Evolutionary conservation across 176 grass and related monocot species (phyloP), one percentile per base, ranked within the genome.

Genomic region (Alopecurus myosuroides): DNA sequence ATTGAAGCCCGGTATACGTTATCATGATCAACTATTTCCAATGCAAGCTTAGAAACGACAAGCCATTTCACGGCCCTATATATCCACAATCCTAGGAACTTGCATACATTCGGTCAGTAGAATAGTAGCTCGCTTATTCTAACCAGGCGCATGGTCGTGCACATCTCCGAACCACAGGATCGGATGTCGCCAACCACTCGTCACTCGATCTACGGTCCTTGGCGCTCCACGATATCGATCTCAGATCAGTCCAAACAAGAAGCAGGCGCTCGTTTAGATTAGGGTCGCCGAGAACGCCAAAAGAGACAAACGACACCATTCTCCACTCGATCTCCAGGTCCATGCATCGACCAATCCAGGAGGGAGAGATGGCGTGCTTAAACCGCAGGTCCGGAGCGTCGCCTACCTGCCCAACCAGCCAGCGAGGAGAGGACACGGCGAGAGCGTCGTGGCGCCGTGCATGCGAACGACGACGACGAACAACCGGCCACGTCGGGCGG

Each of bases 361-460:
- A 40, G 39, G 39, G 39, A 40, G 39, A 40, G 9, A 40, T 40
- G 39, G 39, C 39, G 8, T 28, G 41, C 60, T 81, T 42, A 6
- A 68, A 22, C 13, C 39, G n/a, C 80, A n/a, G 51, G 36, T 6
- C 41, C 40, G 40, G 28, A n/a, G 6, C 74, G 77, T 64, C 58
- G 58, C 28, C 61, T 25, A 12, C 50, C 85, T 30, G 15, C 30
- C 61, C 63, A 33, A 17, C 41, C 45, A 8, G 31, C 46, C 17
- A 80, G 33, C 56, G 29, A 58, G 67, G 31, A 4, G n/a, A n/a
- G 8, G 41, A 44, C 41, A 2, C 17, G 17, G 9, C 4, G 14
- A 14, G 57, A n/a, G 53, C 33, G 3, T 2, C 78, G 78, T 87
- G 85, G 57, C 85, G 70, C 78, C 75, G 66, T 88, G 87, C 87